Conservation (phyloP, 2,329 filamentous ascomycete species). For the Fusarium sulawesiense region DNA sequence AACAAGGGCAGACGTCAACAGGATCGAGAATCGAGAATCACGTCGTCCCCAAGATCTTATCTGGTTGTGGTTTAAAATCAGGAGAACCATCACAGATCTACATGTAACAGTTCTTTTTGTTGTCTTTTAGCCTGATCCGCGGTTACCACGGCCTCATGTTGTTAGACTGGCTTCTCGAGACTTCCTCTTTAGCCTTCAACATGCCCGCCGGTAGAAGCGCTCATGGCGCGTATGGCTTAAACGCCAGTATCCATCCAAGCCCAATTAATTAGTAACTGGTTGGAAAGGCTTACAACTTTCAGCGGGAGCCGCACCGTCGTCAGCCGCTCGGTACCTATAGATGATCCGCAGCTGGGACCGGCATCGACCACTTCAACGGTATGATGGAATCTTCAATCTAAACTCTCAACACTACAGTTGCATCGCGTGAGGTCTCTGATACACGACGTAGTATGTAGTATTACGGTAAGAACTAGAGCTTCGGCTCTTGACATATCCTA, state of each 20-base stretch:
- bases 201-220: constrained; percentile 15
- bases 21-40: constrained; percentile 14
- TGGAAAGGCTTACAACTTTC: constrained; percentile 2
- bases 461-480: neutral
- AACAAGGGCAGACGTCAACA: constrained; percentile 8
- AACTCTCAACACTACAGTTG: neutral
- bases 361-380: neutral
- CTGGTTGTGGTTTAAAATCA: constrained; percentile 15
- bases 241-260: constrained; percentile 5
- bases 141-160: neutral
- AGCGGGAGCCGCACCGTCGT: constrained; percentile 20
- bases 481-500: neutral
- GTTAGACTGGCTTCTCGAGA: neutral
- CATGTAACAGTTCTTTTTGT: constrained; percentile 6
- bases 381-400: neutral
- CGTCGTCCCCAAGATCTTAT: constrained; percentile 28
- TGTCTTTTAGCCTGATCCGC: constrained; percentile 3
- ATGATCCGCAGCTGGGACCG: constrained; percentile 29
- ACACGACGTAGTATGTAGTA: neutral
- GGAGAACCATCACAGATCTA: constrained; percentile 26
- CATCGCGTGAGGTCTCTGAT: neutral
- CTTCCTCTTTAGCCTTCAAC: neutral
- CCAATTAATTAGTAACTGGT: neutral
- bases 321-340: neutral
- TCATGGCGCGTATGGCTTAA: constrained; percentile 22